Evolutionary conservation across 306 rosid genomes (phyloP).

Genomic region (Ziziphus jujuba): DNA sequence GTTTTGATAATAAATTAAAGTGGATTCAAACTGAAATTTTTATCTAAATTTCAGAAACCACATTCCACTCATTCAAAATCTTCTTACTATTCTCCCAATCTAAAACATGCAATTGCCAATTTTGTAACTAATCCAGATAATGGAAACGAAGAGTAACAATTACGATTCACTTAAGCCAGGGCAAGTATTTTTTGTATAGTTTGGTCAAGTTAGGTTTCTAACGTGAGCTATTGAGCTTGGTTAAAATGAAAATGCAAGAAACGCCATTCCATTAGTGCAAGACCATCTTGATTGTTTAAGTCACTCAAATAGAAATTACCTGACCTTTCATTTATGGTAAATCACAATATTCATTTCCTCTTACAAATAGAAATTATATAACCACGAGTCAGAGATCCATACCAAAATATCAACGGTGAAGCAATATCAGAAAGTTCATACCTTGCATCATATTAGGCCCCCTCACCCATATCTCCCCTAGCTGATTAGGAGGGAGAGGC

Average conservation of each 20-base stretch:
- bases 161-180: too few relatives aligned
- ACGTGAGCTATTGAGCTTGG: neutral
- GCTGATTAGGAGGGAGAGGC: slow-evolving; percentile 79
- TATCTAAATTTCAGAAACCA: neutral
- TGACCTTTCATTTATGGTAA: neutral
- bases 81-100: neutral
- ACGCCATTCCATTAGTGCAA: neutral
- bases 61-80: neutral
- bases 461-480: slow-evolving; percentile 92
- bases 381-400: neutral
- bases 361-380: neutral
- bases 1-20: too few relatives aligned
- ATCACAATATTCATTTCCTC: neutral
- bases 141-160: too few relatives aligned
- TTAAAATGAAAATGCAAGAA: neutral
- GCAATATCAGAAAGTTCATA: slow-evolving; percentile 10
- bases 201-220: too few relatives aligned
- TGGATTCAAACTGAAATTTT: neutral
- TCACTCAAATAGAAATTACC: neutral
- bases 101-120: neutral
- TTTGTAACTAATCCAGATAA: too few relatives aligned
- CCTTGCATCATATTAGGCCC: slow-evolving; percentile 93
- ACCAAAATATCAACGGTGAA: neutral
- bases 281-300: neutral
- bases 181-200: too few relatives aligned